Percentiles rank a stretch among this genome's conserved stretches.
Conservation (phyloP, 306 rosid species). For the Adenanthera pavonina region DNA sequence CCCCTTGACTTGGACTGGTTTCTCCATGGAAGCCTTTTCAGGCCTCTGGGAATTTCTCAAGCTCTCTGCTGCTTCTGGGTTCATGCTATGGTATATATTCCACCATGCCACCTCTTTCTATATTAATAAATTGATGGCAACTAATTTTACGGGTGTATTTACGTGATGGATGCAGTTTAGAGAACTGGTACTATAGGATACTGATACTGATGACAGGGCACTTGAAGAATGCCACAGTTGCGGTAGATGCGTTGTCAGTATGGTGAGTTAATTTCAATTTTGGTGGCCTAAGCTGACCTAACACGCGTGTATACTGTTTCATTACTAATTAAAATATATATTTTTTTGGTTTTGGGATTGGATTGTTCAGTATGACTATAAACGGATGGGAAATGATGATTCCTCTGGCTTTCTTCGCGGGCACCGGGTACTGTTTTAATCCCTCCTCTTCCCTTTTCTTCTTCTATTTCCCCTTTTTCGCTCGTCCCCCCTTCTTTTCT, state of each 20-base stretch:
- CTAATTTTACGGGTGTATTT: too few species aligned
- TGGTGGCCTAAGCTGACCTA: too few species aligned
- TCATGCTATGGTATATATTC: slow-evolving; percentile 23
- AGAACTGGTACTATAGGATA: slow-evolving; percentile 80
- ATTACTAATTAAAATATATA: too few species aligned
- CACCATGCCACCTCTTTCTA: neutral
- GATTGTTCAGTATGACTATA: slow-evolving; percentile 61
- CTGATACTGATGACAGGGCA: slow-evolving; percentile 72
- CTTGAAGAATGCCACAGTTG: slow-evolving; percentile 65
- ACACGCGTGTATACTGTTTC: neutral
- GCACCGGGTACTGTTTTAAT: slow-evolving; percentile 57
- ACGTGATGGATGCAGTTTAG: slow-evolving; percentile 51
- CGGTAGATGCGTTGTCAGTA: slow-evolving; percentile 76
- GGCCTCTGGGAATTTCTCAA: slow-evolving; percentile 19
- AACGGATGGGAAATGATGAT: slow-evolving; percentile 92
- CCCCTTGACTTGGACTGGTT: slow-evolving; percentile 23
- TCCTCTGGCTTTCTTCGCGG: slow-evolving; percentile 78
- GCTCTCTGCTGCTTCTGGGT: slow-evolving; percentile 29
- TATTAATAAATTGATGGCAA: neutral
- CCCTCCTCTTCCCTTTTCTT: too few species aligned
- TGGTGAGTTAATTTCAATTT: slow-evolving; percentile 48
- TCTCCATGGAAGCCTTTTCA: slow-evolving; percentile 11
- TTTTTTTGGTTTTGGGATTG: too few species aligned
- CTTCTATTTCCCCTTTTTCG: neutral
- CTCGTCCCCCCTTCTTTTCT: neutral